These are phyloP conservation scores for Acacia melanoxylon DNA, from an alignment of 306 rosid species.

Conservation along the genomic window DNA sequence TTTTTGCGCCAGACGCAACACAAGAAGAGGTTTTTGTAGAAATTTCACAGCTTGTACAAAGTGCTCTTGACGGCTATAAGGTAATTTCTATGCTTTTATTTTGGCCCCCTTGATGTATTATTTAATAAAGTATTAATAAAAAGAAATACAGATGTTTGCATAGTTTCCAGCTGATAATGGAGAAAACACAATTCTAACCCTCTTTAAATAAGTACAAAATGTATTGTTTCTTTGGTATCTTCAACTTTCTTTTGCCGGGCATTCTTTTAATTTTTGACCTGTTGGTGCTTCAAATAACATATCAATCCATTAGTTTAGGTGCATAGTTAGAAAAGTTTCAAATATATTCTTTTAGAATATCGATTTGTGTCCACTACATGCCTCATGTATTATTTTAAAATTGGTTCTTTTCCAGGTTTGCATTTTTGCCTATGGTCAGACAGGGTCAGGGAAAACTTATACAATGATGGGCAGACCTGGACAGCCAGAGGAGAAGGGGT, in stretches of 20 bases:
- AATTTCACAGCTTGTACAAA: slow-evolving; percentile 97
- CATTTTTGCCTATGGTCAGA: slow-evolving; percentile 97
- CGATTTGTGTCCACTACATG: background rate
- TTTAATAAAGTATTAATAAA: background rate
- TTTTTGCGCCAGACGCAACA: slow-evolving; percentile 72
- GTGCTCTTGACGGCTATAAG: slow-evolving; percentile 99
- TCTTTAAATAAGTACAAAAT: background rate
- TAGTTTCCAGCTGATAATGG: background rate
- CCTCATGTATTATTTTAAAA: slow-evolving; percentile 3
- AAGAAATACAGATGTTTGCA: background rate
- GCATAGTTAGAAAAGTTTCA: background rate
- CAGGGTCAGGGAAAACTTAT: slow-evolving; percentile 97
- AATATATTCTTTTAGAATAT: background rate
- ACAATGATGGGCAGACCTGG: slow-evolving; percentile 99
- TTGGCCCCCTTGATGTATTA: background rate
- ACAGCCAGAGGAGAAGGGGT: slow-evolving; percentile 71
- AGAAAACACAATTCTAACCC: background rate
- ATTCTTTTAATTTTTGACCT: slow-evolving; percentile 7
- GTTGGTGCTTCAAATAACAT: background rate
- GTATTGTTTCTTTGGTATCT: background rate
- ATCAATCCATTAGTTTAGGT: slow-evolving; percentile 13
- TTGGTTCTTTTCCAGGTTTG: slow-evolving; percentile 69
- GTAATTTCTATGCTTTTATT: slow-evolving; percentile 42
- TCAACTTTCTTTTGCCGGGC: background rate
- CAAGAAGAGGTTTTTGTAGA: slow-evolving; percentile 93